Evolutionary conservation across 257 asterid species (phyloP).

Genomic region (Agastache rugosa): DNA sequence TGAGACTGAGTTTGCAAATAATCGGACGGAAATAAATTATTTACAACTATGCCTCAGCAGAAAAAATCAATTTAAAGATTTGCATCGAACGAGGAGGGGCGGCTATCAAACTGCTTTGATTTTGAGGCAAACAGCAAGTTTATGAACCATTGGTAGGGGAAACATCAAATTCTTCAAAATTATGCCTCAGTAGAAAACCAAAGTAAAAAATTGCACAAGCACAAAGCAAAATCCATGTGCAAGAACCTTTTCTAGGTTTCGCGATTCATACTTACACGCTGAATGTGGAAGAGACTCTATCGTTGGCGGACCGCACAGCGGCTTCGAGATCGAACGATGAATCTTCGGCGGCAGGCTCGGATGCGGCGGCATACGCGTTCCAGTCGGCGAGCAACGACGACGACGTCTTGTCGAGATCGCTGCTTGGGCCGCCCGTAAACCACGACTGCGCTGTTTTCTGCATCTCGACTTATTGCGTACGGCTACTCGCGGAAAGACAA

Average conservation of each 20-base stretch:
- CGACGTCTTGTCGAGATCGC: slow-evolving; percentile 55
- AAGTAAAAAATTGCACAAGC: slow-evolving; percentile 1
- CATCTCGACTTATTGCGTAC: slow-evolving; percentile 43
- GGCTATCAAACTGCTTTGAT: neutral
- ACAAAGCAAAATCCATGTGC: neutral
- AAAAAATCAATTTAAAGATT: neutral
- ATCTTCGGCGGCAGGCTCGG: slow-evolving; percentile 54
- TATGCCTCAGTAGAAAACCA: neutral
- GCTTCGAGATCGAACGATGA: slow-evolving; percentile 87
- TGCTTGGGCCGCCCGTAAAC: slow-evolving; percentile 86
- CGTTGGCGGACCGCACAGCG: slow-evolving; percentile 77
- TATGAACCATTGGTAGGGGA: neutral
- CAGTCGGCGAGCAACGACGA: slow-evolving; percentile 86
- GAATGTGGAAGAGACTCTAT: slow-evolving; percentile 78
- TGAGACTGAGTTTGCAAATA: neutral
- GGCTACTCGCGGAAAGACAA: neutral
- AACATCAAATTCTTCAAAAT: slow-evolving; percentile 11
- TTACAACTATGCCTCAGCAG: neutral
- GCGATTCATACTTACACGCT: slow-evolving; percentile 57
- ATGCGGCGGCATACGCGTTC: slow-evolving; percentile 81
- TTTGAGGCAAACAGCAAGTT: slow-evolving; percentile 7
- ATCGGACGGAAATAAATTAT: neutral
- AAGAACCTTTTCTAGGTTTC: neutral
- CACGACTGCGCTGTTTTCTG: slow-evolving; percentile 79
- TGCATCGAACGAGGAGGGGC: neutral